Base-by-base conservation (phyloP, 1,284 basidiomycete genomes). In the Sanghuangporus baumii region DNA sequence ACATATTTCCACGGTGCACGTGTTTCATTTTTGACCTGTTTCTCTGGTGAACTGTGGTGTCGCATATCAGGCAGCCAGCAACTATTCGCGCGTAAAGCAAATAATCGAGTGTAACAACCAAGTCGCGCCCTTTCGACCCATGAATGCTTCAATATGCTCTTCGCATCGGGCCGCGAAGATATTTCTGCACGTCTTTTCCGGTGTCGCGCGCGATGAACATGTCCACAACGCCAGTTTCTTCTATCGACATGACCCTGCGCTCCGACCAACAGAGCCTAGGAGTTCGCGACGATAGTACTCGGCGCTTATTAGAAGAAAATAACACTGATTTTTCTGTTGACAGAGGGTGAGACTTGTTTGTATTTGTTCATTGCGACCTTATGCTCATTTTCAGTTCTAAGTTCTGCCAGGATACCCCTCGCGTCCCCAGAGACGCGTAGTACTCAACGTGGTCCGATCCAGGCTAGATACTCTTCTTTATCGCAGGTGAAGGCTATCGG, bases 111-210 rank as follows among this genome's bases (percentile, higher is more conserved):
- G 59, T 36, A 46, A 38, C 59, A 37, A 18, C 20, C 31, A 47
- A 51, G 11, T 36, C 52, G 18, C 38, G 23, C 46, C 41, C 37
- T 56, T 38, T 36, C 20, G n/a, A 34, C 78, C 77, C 76, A 84
- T 87, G 86, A 80, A 88, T 88, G 85, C 80, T 79, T 77, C 75
- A 82, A 71, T 74, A 80, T 80, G 79, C 74, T 40, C 43, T 64
- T 65, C 73, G 66, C 73, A 78, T 75, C 77, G 75, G 68, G 80
- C n/a, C 65, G 85, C 63, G 77, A 83, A 67, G 86, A 83, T 67
- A 48, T 55, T 26, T 48, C 38, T 6, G 23, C 37, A 37, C 38
- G 14, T 34, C 31, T 37, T 41, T 8, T 41, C 7, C 16, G 26
- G 16, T 26, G 47, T 23, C 48, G 4, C 36, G 57, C 36, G 34